A percentile compares a stretch with the other conserved stretches of the same genome.
phyloP scores from a whole-genome alignment of 2,329 filamentous ascomycete species.

The Fusarium sp. region DNA sequence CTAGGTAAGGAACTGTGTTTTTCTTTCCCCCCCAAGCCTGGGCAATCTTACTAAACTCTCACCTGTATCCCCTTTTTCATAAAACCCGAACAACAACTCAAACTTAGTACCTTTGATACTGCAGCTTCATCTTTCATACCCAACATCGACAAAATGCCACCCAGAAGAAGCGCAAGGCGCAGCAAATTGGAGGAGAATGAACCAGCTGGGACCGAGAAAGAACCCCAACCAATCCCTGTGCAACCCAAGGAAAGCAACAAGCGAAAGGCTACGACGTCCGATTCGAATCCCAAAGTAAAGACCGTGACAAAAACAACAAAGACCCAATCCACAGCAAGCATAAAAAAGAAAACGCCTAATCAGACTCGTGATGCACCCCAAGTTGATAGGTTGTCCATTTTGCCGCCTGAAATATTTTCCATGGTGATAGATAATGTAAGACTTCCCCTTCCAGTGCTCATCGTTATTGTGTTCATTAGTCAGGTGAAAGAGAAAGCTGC shows the following conservation, averaged over 20 bases:
- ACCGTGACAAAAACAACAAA: neutral
- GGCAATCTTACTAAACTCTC: neutral
- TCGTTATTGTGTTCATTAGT: neutral
- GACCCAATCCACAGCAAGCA: neutral
- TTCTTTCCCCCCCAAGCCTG: too few relatives aligned
- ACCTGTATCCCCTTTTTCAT: neutral
- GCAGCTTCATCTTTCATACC: neutral
- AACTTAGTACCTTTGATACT: neutral
- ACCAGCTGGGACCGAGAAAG: neutral
- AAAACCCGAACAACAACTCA: neutral
- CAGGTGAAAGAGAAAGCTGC: neutral
- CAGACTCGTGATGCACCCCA: neutral
- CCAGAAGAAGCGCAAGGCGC: conserved; percentile 25
- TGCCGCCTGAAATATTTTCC: conserved; percentile 31
- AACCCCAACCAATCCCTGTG: neutral
- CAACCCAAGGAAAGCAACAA: neutral
- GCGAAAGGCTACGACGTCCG: neutral
- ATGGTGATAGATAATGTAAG: conserved; percentile 25
- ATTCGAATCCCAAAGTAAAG: neutral
- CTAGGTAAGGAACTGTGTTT: too few relatives aligned
- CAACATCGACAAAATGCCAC: conserved; percentile 3
- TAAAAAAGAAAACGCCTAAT: neutral
- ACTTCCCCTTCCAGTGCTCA: neutral
- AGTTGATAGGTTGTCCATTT: neutral
- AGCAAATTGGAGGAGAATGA: neutral